Evolutionary conservation across 164 flowering plant species (phyloP), one percentile per base, ranked within the genome.

Genomic region (Dillenia suffruticosa): DNA sequence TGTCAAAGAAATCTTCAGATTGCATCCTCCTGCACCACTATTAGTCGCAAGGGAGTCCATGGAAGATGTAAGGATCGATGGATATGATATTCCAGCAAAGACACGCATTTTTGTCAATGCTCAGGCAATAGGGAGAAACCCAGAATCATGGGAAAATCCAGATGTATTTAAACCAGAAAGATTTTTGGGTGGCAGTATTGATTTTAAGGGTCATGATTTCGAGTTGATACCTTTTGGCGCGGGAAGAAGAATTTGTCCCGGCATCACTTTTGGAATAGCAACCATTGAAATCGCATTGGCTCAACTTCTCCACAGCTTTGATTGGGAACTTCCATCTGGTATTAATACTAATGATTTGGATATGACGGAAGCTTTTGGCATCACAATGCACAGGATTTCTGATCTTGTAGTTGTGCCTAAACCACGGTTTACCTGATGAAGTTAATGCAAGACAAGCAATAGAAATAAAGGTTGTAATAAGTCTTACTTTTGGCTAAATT

Each of bases 101-200:
- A 79, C 90, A 40, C 68, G 81, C 40, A 10, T 82, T 47, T 58
- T 76, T 32, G 66, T 81, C 17, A 84, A 82, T 74, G 84, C 74
- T 1, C 78, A 83, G 86, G 82, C 82, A 15, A 71, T 82, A 11
- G 83, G 84, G 58, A 79, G 83, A 60, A 82, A 82, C 62, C 72
- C 79, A 44, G 64, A 58, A 46, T 32, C 56, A 0, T 84, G 89
- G 87, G 74, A 77, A 56, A 56, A 81, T 51, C 82, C 86, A 5
- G 76, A 77, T 1, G 15, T 5, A 12, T 81, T 82, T 54, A 49
- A 73, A 13, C 88, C 91, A 9, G 85, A 82, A 49, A 74, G 91
- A 58, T 86, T 86, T 65, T 22, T 79, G 44, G 68, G 50, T 10
- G 74, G 77, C 56, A 14, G 44, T 11, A 69, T 81, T 3, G 86